Evolutionary conservation across 331 rosid genomes (phyloP).

Genomic region (Pyrus hybrid): DNA sequence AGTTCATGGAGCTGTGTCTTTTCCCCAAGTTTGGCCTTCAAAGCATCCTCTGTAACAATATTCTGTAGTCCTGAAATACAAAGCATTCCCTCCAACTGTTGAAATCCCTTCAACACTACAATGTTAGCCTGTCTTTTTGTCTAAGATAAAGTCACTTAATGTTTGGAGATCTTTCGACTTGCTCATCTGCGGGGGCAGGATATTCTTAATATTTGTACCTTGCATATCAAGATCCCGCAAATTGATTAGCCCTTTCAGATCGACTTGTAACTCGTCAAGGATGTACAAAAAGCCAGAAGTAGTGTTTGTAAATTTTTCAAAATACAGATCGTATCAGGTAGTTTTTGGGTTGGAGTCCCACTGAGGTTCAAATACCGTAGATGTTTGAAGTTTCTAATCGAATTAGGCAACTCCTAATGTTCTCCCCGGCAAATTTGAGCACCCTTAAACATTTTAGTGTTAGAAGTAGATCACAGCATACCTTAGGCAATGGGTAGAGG

Average conservation of each 20-base stretch:
- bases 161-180: background rate
- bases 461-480: background rate
- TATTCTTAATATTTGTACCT: background rate
- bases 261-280: background rate
- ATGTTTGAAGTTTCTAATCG: conserved; percentile 5
- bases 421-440: background rate
- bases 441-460: background rate
- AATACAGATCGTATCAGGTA: background rate
- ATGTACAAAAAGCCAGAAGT: background rate
- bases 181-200: background rate
- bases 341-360: background rate
- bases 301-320: conserved; percentile 11
- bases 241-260: background rate
- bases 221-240: conserved; percentile 5
- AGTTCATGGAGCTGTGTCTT: conserved; percentile 17
- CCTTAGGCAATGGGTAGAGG: no score
- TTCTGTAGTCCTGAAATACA: conserved; percentile 5
- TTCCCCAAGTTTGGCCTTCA: conserved; percentile 4
- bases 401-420: background rate
- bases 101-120: background rate
- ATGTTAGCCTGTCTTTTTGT: background rate
- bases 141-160: background rate
- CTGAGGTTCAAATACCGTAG: conserved; percentile 8
- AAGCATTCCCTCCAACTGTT: background rate
- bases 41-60: conserved; percentile 13